Base-by-base conservation (phyloP, 2,329 filamentous ascomycete species). In the Colletotrichum sp. region DNA sequence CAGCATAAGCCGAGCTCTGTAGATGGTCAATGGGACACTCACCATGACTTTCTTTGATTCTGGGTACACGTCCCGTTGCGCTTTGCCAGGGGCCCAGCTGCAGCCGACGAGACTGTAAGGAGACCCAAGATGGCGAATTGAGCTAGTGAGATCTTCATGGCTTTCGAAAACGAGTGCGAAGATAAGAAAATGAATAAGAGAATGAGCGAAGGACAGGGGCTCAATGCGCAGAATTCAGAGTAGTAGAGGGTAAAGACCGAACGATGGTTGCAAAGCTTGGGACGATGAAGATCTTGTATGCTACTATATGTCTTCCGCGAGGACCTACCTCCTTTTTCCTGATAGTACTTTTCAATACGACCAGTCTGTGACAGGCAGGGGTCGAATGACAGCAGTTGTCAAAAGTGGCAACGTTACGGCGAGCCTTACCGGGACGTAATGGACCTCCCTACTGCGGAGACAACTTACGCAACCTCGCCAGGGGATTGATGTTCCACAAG, bases 271-370 rank as follows among this genome's bases (percentile, higher is more conserved):
- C 19, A 48, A 48, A 48, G 39, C 39, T 48, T 48, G 39, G 39
- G 39, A 12, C 9, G 19, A 48, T 1, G 0, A 48, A 12, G 19
- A n/a, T 0, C 9, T 12, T 48, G 9, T 48, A 7, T n/a, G 9
- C 39, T 48, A 1, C 3, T 48, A 48, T 48, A 48, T 12, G 0
- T n/a, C 9, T 3, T 48, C 19, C 1, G 5, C 39, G 0, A 48
- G 19, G 19, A 48, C 39, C 7, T 0, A 48, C 39, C 19, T 44
- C 39, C 19, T 48, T 48, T 7, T 7, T 9, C 39, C 12, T n/a
- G 6, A 7, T 6, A 12, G 9, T 0, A 48, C 39, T 48, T 4
- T n/a, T 12, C 0, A n/a, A 48, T 12, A 0, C 2, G 5, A 19
- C 39, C 2, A n/a, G 19, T 0, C 0, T 48, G 9, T 48, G 39